Base-by-base conservation (phyloP, 345 rosid genomes). In the Salix caprea region DNA sequence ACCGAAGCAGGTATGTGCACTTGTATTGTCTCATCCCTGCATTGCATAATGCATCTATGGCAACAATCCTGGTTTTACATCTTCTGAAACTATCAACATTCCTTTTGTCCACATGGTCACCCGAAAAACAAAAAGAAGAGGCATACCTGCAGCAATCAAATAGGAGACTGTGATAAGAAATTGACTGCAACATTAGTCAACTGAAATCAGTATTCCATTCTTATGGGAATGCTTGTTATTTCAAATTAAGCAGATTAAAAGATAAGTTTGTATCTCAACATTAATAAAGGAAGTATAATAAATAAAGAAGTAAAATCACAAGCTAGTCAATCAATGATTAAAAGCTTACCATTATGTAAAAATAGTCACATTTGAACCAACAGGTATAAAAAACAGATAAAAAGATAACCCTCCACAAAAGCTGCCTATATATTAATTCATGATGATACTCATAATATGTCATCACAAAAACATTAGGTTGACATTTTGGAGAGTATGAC, bases 121-220 rank as follows among this genome's bases (percentile, higher is more conserved):
- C 96, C 72, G 92, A 76, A 89, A 88, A 95, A 71, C 94, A 89
- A 80, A 95, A 95, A 37, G 99, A 88, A 65, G 96, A 90, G 80
- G 97, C 97, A 86, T 96, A 96, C 83, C 98, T 96, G 78, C 84
- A 84, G 58, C 72, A 81, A 5, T 54, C 16, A 77, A 78, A n/a
- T 54, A 65, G 28, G 12, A 74, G 50, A 71, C 32, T 39, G 56
- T 67, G 60, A 71, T 73, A 80, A 81, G 54, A 71, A 77, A 82
- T 65, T 65, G 71, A 70, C 44, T 21, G 67, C 71, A 74, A 77
- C 75, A 70, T 28, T 60, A 70, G 62, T 58, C 39, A 82, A 42
- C 14, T 58, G 10, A n/a, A 58, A 58, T n/a, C 62, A 58, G 26
- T 10, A 58, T 58, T 58, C 62, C 6, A 23, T 23, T 58, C 28